Evolutionary conservation across 192 early-diverging fungal species (phyloP), one percentile per base, ranked within the genome.

Genomic region (Backusella parvicylindrica): DNA sequence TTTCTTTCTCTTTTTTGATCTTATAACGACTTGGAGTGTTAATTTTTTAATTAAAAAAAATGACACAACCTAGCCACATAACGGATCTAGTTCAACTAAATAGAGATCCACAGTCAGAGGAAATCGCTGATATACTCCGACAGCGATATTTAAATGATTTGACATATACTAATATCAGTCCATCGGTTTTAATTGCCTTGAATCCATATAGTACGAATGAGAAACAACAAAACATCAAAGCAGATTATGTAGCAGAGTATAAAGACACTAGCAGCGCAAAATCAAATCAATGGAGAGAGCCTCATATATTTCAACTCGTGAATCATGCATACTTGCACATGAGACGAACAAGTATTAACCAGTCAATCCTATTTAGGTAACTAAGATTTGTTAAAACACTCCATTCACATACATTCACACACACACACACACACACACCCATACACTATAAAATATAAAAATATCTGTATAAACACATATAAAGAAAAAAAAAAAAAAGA

Each of bases 291-390:
- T 81, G 86, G 71, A 77, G 88, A 76, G 74, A 85, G n/a, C 91
- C 93, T 6, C 94, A 95, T 73, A 86, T 94, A 13, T 96, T 92
- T 85, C 91, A 91, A 15, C 72, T 91, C 35, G 92, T 92, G 13
- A 86, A 91, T 41, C 85, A 89, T 66, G 94, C 95, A 16, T 96
- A 95, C 78, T 77, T 89, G 43, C 95, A 95, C 66, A 89, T 96
- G 89, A 79, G 88, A 28, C 84, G 93, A 71, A 91, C 87, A 13
- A 87, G 89, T 31, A 83, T 92, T 40, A 92, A 95, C 70, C 82
- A 83, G 64, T 74, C 73, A 35, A 71, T 81, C 47, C 37, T 77
- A 64, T 75, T 83, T 36, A 73, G 78, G 80, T 81, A 76, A 69
- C 23, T 73, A 78, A 72, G 40, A 64, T 33, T 26, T 30, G 40